A percentile compares a stretch with the other conserved stretches of the same genome.
These are phyloP conservation scores for Cyberlindnera sargentensis DNA, from an alignment of 805 yeast genomes.

Conservation along the genomic window DNA sequence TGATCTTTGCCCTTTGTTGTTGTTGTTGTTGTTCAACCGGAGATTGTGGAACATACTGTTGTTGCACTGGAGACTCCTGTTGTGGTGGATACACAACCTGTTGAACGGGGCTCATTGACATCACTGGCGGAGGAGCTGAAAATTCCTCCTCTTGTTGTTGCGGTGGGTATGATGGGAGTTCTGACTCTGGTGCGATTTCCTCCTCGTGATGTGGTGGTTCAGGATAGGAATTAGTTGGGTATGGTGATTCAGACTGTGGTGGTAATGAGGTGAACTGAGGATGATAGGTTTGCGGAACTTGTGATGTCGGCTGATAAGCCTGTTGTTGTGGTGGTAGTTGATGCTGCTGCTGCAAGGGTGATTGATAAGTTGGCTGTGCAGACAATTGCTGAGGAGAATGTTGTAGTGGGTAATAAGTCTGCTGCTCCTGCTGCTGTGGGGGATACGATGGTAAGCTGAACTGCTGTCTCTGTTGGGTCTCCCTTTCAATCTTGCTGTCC, in stretches of 20 bases:
- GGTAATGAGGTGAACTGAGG: conserved; percentile 1
- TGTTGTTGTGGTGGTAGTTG: conserved; percentile 3
- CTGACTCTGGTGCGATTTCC: background rate
- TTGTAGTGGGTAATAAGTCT: background rate
- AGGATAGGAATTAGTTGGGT: conserved; percentile 10
- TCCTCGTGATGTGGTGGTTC: conserved; percentile 2
- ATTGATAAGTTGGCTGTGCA: conserved; percentile 3
- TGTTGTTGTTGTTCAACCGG: conserved; percentile 4
- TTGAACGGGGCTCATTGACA: conserved; percentile 1
- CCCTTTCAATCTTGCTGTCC: conserved; percentile 44
- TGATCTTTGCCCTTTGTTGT: conserved; percentile 17
- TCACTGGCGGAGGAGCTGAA: conserved; percentile 13
- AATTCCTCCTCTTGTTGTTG: conserved; percentile 16
- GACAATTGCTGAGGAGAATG: conserved; percentile 1
- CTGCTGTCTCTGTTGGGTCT: conserved; percentile 22
- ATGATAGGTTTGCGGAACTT: conserved; percentile 1
- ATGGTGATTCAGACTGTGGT: conserved; percentile 7
- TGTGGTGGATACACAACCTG: background rate
- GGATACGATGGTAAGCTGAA: conserved; percentile 4
- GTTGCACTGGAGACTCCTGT: background rate
- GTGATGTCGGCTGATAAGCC: conserved; percentile 5
- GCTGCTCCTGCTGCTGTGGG: conserved; percentile 6
- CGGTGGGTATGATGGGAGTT: conserved; percentile 5
- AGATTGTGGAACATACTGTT: background rate
- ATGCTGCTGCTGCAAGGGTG: conserved; percentile 1